Base-by-base conservation (phyloP, 164 flowering plant genomes). In the Warburgia ugandensis region DNA sequence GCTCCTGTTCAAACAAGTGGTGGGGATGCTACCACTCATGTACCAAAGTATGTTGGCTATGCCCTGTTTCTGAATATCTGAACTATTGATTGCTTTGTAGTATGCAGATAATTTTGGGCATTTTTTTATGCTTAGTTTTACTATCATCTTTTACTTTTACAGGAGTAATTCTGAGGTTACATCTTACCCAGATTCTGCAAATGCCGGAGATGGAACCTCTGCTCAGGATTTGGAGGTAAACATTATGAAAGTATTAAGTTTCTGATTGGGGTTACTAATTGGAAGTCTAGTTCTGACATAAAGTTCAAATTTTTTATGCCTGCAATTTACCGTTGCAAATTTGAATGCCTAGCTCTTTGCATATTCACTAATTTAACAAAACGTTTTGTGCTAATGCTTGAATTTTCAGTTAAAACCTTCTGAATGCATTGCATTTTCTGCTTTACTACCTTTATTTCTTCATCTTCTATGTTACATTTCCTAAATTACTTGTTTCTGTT, bases 161-260 rank as follows among this genome's bases (percentile, higher is more conserved):
- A 79, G 83, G 60, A 62, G 27, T 39, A 45, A 61, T 40, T 27
- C 27, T 36, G 77, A 73, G 38, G 76, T 50, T 45, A 6, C 35
- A 39, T 33, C 69, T n/a, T 48, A 77, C 41, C 5, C 35, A 39
- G 82, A 64, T 55, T 66, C 53, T 52, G 39, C 52, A 43, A 68
- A 49, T 62, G 56, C 75, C 29, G 28, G 37, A 17, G 75, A 66
- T 67, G 84, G 68, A 64, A 65, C 83, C 68, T 72, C 88, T 33
- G 39, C 57, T n/a, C 83, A 70, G 63, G 86, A 81, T 64, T 63
- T 72, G 68, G 95, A 92, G 98, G 98, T 88, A 76, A 31, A 36
- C 25, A 12, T 13, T 2, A 45, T 45, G 14, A 11, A 17, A 12
- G 16, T 13, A 25, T 22, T 25, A n/a, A n/a, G n/a, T n/a, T n/a